Conservation (phyloP, 176 grass and related monocot genomes). For the Musa schizocarpa region DNA sequence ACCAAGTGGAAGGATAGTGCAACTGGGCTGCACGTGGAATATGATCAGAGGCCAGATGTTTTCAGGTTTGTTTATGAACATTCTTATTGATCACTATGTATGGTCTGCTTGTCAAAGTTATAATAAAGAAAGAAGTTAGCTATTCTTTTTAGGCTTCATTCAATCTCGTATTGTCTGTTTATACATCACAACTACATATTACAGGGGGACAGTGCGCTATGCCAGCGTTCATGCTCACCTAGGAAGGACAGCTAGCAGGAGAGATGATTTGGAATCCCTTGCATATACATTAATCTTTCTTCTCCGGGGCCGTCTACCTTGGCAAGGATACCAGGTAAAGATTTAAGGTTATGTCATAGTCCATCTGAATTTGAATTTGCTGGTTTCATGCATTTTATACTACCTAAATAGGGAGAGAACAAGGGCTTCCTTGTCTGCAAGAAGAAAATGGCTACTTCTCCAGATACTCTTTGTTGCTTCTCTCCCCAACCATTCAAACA, state of each 20-base stretch:
- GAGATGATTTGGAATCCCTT: constrained; percentile 99
- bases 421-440: constrained; percentile 99
- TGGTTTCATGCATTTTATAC: constrained; percentile 10
- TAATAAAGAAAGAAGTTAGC: neutral
- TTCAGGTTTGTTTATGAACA: constrained; percentile 60
- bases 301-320: constrained; percentile 82
- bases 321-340: constrained; percentile 98
- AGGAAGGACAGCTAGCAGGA: constrained; percentile 84
- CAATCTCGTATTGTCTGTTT: neutral
- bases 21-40: constrained; percentile 72
- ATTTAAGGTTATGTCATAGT: neutral
- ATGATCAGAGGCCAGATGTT: constrained; percentile 96
- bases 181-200: constrained; percentile 15
- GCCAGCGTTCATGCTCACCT: constrained; percentile 98
- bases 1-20: constrained; percentile 78
- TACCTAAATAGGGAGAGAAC: constrained; percentile 69
- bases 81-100: neutral
- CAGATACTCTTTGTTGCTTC: constrained; percentile 73
- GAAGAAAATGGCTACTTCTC: constrained; percentile 99
- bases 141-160: constrained; percentile 8
- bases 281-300: constrained; percentile 97
- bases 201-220: constrained; percentile 95
- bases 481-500: constrained; percentile 77
- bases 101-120: neutral
- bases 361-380: constrained; percentile 18